These are phyloP conservation scores for Xylaria venustula DNA, from an alignment of 495 filamentous ascomycete genomes.

Conservation along the genomic window DNA sequence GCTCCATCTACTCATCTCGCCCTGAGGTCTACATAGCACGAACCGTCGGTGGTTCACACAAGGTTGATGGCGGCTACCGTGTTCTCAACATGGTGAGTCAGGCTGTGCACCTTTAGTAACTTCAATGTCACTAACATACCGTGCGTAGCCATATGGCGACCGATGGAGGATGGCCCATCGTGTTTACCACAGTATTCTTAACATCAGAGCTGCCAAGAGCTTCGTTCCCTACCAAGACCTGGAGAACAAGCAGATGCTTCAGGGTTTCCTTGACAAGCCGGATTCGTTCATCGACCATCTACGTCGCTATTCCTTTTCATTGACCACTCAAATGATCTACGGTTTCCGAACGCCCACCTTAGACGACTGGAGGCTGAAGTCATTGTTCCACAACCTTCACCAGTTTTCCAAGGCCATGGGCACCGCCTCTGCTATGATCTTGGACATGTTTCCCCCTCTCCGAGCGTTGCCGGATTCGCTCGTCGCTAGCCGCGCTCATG, in stretches of 20 bases:
- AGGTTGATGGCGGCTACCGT: conserved; percentile 15
- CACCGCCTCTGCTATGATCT: conserved; percentile 34
- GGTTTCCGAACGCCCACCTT: conserved; percentile 49
- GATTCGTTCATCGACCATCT: conserved; percentile 48
- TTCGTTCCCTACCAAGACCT: conserved; percentile 54
- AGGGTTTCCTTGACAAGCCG: conserved; percentile 39
- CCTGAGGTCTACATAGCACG: conserved; percentile 23
- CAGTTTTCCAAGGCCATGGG: conserved; percentile 50
- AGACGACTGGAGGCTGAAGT: conserved; percentile 49
- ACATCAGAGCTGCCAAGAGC: conserved; percentile 31
- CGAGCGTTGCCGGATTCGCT: conserved; percentile 39
- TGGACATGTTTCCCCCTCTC: conserved; percentile 45
- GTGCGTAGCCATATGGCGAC: conserved; percentile 29
- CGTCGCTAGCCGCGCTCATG: conserved; percentile 23
- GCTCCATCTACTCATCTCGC: conserved; percentile 21
- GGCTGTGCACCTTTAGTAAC: background rate
- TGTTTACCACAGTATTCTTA: conserved; percentile 48
- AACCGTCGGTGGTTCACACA: conserved; percentile 11
- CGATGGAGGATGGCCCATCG: conserved; percentile 44
- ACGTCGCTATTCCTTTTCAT: conserved; percentile 50
- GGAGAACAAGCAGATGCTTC: conserved; percentile 50
- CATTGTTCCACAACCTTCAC: conserved; percentile 51
- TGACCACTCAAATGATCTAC: conserved; percentile 57
- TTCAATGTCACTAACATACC: background rate
- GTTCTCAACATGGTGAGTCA: conserved; percentile 19